Evolutionary conservation across 352 stramenopile genomes (phyloP).

Genomic region (Aphanomyces cochlioides): DNA sequence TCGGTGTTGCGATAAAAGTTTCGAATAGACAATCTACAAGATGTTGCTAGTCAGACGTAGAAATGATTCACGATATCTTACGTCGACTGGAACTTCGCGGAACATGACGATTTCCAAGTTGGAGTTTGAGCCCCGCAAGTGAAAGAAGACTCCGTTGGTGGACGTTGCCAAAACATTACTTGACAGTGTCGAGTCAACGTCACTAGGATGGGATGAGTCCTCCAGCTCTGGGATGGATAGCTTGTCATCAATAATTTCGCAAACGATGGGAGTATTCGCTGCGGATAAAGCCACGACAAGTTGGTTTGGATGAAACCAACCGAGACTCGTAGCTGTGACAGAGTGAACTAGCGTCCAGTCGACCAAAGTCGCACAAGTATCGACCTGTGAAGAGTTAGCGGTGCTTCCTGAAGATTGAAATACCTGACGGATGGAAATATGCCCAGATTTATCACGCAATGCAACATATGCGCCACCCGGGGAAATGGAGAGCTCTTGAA

Average conservation of each 20-base stretch:
- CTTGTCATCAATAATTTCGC: neutral
- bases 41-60: neutral
- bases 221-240: neutral
- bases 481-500: conserved; percentile 2
- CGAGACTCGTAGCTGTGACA: neutral
- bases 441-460: neutral
- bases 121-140: neutral
- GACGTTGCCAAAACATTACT: neutral
- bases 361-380: conserved; percentile 17
- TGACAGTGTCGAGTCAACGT: neutral
- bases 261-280: neutral
- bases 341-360: conserved; percentile 6
- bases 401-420: neutral
- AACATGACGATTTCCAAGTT: neutral
- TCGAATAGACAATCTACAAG: conserved; percentile 5
- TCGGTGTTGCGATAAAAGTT: neutral
- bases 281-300: neutral
- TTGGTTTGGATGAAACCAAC: conserved; percentile 10
- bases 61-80: neutral
- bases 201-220: neutral
- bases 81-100: conserved; percentile 12
- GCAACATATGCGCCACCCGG: neutral
- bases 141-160: neutral
- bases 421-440: conserved; percentile 24
- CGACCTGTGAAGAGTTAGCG: conserved; percentile 18